phyloP scores from a whole-genome alignment of 768 basidiomycete species.

The Lactifluus rugatus region DNA sequence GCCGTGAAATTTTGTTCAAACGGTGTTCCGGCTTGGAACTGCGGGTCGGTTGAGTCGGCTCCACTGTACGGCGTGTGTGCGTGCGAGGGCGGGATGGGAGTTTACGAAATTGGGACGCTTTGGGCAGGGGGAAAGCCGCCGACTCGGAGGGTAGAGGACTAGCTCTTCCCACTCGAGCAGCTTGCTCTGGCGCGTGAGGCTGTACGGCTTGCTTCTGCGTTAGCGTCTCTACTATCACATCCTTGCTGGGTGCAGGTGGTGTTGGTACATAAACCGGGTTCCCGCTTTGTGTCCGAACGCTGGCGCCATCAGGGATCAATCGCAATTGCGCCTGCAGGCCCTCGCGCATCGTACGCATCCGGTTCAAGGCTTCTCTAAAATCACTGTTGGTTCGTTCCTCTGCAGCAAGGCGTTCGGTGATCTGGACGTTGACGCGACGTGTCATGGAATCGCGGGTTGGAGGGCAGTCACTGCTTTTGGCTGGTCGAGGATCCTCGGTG shows the following conservation, averaged over 20 bases:
- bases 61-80: not conserved
- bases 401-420: slow-evolving; percentile 17
- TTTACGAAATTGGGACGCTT: slow-evolving; percentile 4
- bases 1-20: not conserved
- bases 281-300: slow-evolving; percentile 9
- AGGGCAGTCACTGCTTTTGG: slow-evolving; percentile 11
- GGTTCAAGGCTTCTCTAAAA: slow-evolving; percentile 14
- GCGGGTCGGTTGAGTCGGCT: not conserved
- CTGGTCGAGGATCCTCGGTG: slow-evolving; percentile 7
- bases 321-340: slow-evolving; percentile 13
- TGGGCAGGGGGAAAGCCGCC: slow-evolving; percentile 11
- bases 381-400: slow-evolving; percentile 5
- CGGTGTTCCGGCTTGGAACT: not conserved
- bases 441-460: not conserved
- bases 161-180: not conserved
- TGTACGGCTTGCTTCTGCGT: slow-evolving; percentile 4
- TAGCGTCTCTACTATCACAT: slow-evolving; percentile 8
- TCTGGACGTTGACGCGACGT: slow-evolving; percentile 10
- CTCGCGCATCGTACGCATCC: slow-evolving; percentile 17
- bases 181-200: slow-evolving; percentile 9
- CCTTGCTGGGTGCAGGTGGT: slow-evolving; percentile 15
- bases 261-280: not conserved
- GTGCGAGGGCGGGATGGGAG: not conserved
- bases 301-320: slow-evolving; percentile 1
- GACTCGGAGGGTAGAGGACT: not conserved